Conservation (phyloP, 2,329 filamentous ascomycete species). For the Beauveria caledonica region DNA sequence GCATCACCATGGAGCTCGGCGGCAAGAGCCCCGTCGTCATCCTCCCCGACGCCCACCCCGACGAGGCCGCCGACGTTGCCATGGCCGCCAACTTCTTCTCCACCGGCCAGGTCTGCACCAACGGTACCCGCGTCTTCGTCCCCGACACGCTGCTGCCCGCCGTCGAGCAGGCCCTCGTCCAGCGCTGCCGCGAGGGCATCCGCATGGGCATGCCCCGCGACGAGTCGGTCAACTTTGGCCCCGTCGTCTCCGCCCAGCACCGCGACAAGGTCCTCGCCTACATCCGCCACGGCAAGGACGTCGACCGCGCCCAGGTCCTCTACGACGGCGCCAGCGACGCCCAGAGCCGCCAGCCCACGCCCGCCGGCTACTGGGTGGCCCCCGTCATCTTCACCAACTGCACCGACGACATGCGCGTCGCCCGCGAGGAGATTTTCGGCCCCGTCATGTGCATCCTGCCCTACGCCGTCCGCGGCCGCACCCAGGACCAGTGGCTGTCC, state of each 20-base stretch:
- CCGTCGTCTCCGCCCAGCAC: slow-evolving; percentile 67
- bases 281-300: slow-evolving; percentile 64
- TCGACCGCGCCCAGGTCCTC: slow-evolving; percentile 65
- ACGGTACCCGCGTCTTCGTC: slow-evolving; percentile 82
- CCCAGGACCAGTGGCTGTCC: slow-evolving; percentile 40
- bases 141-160: slow-evolving; percentile 53
- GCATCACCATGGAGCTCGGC: slow-evolving; percentile 85
- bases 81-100: slow-evolving; percentile 95
- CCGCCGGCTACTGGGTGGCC: slow-evolving; percentile 71
- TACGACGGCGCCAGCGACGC: slow-evolving; percentile 57
- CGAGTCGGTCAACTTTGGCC: slow-evolving; percentile 70
- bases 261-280: slow-evolving; percentile 71
- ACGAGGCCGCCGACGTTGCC: slow-evolving; percentile 76
- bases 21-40: slow-evolving; percentile 78
- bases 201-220: slow-evolving; percentile 68
- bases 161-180: slow-evolving; percentile 60
- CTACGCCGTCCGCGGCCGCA: slow-evolving; percentile 45
- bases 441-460: slow-evolving; percentile 76
- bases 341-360: slow-evolving; percentile 41
- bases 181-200: slow-evolving; percentile 52
- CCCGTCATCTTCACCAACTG: slow-evolving; percentile 85
- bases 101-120: slow-evolving; percentile 86
- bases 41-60: slow-evolving; percentile 69
- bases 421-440: slow-evolving; percentile 79
- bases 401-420: slow-evolving; percentile 72